A percentile compares a stretch with the other conserved stretches of the same genome.
These are phyloP conservation scores for Psilocybe cubensis DNA, from an alignment of 768 basidiomycete genomes.

Conservation along the genomic window DNA sequence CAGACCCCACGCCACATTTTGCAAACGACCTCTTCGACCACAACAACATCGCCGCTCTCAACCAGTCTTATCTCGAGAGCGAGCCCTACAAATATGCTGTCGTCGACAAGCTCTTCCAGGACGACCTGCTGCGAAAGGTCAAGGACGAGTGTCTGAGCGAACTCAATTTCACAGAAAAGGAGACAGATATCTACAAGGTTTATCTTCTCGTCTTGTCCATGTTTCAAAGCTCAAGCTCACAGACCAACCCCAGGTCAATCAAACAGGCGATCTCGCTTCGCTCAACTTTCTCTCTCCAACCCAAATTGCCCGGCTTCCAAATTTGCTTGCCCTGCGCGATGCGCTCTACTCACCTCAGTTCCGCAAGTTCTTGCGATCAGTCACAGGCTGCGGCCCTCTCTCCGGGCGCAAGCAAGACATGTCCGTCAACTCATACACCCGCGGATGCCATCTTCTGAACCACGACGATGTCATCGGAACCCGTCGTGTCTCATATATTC, in stretches of 20 bases:
- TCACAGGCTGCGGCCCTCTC: conserved; percentile 92
- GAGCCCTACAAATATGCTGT: conserved; percentile 84
- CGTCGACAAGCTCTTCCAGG: conserved; percentile 81
- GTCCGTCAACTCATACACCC: conserved; percentile 90
- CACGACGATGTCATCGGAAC: conserved; percentile 99
- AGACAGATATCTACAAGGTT: conserved; percentile 98
- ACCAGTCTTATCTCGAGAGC: conserved; percentile 56
- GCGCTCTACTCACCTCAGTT: conserved; percentile 88
- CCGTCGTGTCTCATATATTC: conserved; percentile 92
- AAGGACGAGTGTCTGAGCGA: conserved; percentile 83
- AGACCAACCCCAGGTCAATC: conserved; percentile 70
- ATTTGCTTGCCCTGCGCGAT: conserved; percentile 81
- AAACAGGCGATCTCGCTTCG: conserved; percentile 96
- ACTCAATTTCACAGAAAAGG: conserved; percentile 88
- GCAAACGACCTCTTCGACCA: conserved; percentile 60
- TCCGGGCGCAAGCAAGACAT: conserved; percentile 94
- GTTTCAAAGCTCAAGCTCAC: neutral
- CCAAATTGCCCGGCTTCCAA: conserved; percentile 80
- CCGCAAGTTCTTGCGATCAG: conserved; percentile 78
- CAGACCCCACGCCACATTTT: conserved; percentile 47
- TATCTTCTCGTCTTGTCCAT: conserved; percentile 16
- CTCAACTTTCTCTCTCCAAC: conserved; percentile 81
- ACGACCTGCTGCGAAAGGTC: conserved; percentile 77
- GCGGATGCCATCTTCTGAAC: conserved; percentile 92
- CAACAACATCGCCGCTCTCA: conserved; percentile 56